These are phyloP conservation scores for Pterocarpus santalinus DNA, from an alignment of 306 rosid species.

Conservation along the genomic window DNA sequence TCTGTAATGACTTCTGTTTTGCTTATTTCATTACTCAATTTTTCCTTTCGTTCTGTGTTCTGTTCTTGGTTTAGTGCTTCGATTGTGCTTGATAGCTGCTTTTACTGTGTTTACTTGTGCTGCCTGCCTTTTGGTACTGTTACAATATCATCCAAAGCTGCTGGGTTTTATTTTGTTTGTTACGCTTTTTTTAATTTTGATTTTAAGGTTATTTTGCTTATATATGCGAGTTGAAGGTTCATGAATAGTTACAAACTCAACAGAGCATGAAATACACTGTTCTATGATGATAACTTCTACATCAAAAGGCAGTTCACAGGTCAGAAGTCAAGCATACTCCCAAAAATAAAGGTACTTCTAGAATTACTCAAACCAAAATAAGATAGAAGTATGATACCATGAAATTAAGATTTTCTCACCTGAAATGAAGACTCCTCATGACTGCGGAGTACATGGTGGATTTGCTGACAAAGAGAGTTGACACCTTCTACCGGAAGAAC, in stretches of 20 bases:
- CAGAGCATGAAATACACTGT: background rate
- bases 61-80: background rate
- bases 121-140: no score
- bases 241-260: background rate
- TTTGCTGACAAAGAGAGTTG: conserved; percentile 72
- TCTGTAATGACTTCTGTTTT: background rate
- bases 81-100: background rate
- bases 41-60: background rate
- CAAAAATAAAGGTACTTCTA: background rate
- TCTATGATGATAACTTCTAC: background rate
- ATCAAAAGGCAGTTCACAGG: conserved; percentile 2
- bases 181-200: background rate
- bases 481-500: conserved; percentile 90
- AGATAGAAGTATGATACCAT: background rate
- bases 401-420: conserved; percentile 56
- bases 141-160: background rate
- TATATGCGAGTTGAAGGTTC: background rate
- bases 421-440: conserved; percentile 87
- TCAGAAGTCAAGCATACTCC: background rate
- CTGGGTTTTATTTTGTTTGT: background rate
- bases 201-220: background rate
- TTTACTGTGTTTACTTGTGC: no score
- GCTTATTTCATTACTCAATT: background rate
- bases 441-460: conserved; percentile 65
- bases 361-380: background rate